Percentiles rank a stretch among this genome's conserved stretches.
phyloP scores from a whole-genome alignment of 192 early-diverging fungal genomes.

The Linnemannia elongata region DNA sequence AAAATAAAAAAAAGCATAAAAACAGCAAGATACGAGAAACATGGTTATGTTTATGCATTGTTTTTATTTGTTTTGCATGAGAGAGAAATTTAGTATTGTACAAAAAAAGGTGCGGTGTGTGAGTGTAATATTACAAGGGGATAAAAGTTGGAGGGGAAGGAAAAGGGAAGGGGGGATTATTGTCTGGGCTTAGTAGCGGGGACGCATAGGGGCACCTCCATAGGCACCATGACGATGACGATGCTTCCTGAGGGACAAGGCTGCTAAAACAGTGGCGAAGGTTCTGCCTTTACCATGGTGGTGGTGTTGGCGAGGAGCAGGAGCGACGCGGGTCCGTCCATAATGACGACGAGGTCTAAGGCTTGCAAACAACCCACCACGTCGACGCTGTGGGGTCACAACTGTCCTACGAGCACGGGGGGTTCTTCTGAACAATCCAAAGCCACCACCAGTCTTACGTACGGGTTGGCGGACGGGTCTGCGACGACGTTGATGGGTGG shows the following conservation, averaged over 20 bases:
- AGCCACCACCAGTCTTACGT: slow-evolving; percentile 5
- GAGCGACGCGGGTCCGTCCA: background rate
- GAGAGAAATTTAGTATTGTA: background rate
- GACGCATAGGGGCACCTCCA: background rate
- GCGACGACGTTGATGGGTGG: background rate
- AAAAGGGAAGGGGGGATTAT: background rate
- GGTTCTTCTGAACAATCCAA: slow-evolving; percentile 14
- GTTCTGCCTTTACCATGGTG: slow-evolving; percentile 15
- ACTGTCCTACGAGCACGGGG: slow-evolving; percentile 1
- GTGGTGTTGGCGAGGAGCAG: background rate
- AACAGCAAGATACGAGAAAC: too few species aligned
- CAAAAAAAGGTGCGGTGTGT: background rate
- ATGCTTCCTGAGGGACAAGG: slow-evolving; percentile 13
- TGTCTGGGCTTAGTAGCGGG: background rate
- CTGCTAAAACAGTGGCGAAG: slow-evolving; percentile 11
- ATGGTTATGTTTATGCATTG: background rate
- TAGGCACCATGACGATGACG: background rate
- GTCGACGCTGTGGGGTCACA: background rate
- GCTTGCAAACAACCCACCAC: slow-evolving; percentile 20
- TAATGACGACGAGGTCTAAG: slow-evolving; percentile 16
- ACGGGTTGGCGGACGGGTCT: slow-evolving; percentile 5
- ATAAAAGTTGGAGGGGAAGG: background rate
- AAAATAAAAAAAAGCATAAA: background rate
- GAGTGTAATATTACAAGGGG: background rate
- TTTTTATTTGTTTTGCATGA: background rate